Evolutionary conservation across 768 basidiomycete genomes (phyloP).

Genomic region (Fomitopsis serialis): DNA sequence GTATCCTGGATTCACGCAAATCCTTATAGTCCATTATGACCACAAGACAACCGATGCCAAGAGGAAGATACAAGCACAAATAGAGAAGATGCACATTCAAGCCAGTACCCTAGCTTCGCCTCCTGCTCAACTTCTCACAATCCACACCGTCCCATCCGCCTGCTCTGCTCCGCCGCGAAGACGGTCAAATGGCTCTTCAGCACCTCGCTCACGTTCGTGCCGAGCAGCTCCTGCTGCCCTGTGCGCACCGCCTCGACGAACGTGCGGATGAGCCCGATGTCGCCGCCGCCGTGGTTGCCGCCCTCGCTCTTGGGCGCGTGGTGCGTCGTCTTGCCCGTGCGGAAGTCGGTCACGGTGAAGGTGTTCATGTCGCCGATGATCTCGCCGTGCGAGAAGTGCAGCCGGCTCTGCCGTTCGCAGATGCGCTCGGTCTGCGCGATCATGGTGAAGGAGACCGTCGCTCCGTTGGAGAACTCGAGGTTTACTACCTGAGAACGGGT

Average conservation of each 20-base stretch:
- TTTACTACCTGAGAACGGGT: constrained; percentile 60
- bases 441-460: constrained; percentile 87
- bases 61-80: too few species aligned
- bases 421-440: constrained; percentile 75
- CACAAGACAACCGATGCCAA: too few species aligned
- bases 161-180: constrained; percentile 81
- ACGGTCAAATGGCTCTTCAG: constrained; percentile 77
- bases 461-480: constrained; percentile 76
- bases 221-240: constrained; percentile 57
- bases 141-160: constrained; percentile 68
- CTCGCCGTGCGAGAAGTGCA: constrained; percentile 86
- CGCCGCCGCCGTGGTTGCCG: constrained; percentile 82
- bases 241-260: constrained; percentile 74
- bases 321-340: constrained; percentile 39
- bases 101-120: constrained; percentile 29
- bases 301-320: constrained; percentile 51
- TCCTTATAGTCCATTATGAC: too few species aligned
- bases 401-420: constrained; percentile 76
- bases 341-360: constrained; percentile 77
- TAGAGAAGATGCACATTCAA: neutral
- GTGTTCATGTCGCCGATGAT: constrained; percentile 80
- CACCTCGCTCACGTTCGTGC: constrained; percentile 63
- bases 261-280: constrained; percentile 64
- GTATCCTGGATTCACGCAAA: too few species aligned
- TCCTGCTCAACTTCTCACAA: constrained; percentile 52